Conservation (phyloP, 2,329 filamentous ascomycete species). For the Leptodontidium sp. region DNA sequence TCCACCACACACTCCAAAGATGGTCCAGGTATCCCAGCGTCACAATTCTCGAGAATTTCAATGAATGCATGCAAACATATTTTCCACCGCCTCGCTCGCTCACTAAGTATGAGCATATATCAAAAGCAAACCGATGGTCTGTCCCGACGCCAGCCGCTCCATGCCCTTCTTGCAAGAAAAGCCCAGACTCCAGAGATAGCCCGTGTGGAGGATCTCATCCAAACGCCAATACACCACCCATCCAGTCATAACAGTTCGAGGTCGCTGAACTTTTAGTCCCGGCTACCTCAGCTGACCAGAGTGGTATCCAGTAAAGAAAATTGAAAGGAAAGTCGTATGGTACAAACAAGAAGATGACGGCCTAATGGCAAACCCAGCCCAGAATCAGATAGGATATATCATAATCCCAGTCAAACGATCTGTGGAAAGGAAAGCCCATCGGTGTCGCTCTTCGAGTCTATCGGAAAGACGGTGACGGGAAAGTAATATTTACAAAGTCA, state of each 20-base stretch:
- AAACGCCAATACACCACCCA: conserved; percentile 44
- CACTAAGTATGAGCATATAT: conserved; percentile 36
- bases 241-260: conserved; percentile 45
- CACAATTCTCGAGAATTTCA: conserved; percentile 30
- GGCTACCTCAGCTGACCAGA: conserved; percentile 43
- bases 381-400: conserved; percentile 30
- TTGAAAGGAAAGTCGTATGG: conserved; percentile 46
- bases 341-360: conserved; percentile 44
- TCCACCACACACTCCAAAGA: conserved; percentile 33
- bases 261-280: conserved; percentile 47
- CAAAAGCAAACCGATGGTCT: conserved; percentile 41
- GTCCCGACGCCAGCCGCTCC: conserved; percentile 41
- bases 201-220: conserved; percentile 39
- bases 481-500: conserved; percentile 47
- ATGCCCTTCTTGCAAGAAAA: conserved; percentile 42
- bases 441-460: conserved; percentile 41
- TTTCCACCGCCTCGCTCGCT: conserved; percentile 30
- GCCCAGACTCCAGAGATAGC: conserved; percentile 41
- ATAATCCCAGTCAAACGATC: conserved; percentile 31
- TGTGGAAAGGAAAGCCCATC: conserved; percentile 37
- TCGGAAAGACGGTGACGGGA: conserved; percentile 41
- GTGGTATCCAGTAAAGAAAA: conserved; percentile 36
- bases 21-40: conserved; percentile 32
- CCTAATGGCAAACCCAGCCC: conserved; percentile 33
- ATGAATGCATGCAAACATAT: conserved; percentile 25